Evolutionary conservation across 768 basidiomycete genomes (phyloP), one percentile per base, ranked within the genome.

Genomic region (Boletus tylopilopsis): DNA sequence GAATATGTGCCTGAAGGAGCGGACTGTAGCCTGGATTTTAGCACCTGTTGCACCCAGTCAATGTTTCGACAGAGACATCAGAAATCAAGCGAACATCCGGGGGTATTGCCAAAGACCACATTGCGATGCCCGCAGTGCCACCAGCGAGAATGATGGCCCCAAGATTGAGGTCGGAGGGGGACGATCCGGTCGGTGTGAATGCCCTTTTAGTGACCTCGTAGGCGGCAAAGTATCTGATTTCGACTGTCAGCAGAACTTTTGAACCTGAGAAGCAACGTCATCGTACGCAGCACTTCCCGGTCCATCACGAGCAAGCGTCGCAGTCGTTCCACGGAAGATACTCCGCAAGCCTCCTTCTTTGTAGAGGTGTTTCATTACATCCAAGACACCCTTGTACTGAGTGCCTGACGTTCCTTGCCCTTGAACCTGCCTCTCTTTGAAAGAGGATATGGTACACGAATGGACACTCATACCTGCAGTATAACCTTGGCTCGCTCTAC

Each of bases 71-170:
- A 39, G 16, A 16, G 23, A 13, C 35, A 24, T 21, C 37, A 33
- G 13, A 34, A 19, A 46, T 33, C 8, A 15, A 27, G 75, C 88
- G 56, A 62, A 93, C 94, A 68, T 99, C 95, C 39, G 95, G 94
- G 41, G 96, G 96, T 58, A 99, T 96, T 22, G 91, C 95, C 58
- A 98, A 76, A 16, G 89, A 76, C 96, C 96, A 99, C 96, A 99
- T 98, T 32, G 94, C 94, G 5, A 98, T 81, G 58, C 96, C 96
- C 2, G 96, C 96, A 34, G 81, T 84, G 45, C 94, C 96, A 56
- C 96, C 96, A 44, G 95, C 93, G 47, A 94, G 51, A 57, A 98
- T 87, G 59, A 98, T 80, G 16, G 89, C 87, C 27, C 88, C 78
- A 23, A 99, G 76, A 59, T 92, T 88, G 49, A 98, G 77, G 42